Percentiles rank a stretch among this genome's conserved stretches.
These are phyloP conservation scores for Herpetomonas tarakana DNA, from an alignment of 208 protist species.

Conservation along the genomic window DNA sequence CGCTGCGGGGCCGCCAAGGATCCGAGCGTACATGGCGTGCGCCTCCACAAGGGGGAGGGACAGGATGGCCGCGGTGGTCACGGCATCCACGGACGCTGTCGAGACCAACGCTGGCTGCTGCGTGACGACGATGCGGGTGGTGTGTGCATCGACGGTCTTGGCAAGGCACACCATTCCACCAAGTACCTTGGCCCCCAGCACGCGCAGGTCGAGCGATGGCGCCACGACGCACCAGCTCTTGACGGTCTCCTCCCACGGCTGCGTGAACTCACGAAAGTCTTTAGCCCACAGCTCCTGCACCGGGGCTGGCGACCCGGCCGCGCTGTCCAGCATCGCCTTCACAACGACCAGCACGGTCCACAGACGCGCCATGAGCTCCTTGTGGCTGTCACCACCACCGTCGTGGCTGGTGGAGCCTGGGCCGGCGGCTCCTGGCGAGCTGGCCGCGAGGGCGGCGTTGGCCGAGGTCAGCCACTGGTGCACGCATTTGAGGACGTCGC, in stretches of 20 bases:
- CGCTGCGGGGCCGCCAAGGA: slow-evolving; percentile 6
- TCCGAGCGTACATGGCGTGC: slow-evolving; percentile 16
- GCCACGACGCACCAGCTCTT: background rate
- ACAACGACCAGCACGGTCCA: background rate
- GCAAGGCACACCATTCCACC: slow-evolving; percentile 16
- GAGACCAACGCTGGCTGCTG: slow-evolving; percentile 7
- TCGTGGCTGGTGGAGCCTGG: background rate
- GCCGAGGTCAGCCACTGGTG: background rate
- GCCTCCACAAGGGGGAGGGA: slow-evolving; percentile 16
- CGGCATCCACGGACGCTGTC: background rate
- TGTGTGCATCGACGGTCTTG: slow-evolving; percentile 28
- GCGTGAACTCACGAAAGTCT: slow-evolving; percentile 1
- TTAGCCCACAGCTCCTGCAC: background rate
- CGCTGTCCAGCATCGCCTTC: background rate
- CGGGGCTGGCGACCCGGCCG: background rate
- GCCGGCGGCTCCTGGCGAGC: background rate
- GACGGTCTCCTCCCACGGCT: slow-evolving; percentile 4
- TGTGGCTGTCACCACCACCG: no score
- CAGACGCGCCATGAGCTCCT: background rate
- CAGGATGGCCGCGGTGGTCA: background rate
- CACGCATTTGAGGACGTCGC: slow-evolving; percentile 6
- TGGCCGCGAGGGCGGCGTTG: background rate
- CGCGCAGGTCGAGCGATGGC: slow-evolving; percentile 23
- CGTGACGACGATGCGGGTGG: slow-evolving; percentile 10
- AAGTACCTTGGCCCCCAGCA: slow-evolving; percentile 32